Evolutionary conservation across 2,329 filamentous ascomycete genomes (phyloP).

Genomic region (Lachnellula willkommii): DNA sequence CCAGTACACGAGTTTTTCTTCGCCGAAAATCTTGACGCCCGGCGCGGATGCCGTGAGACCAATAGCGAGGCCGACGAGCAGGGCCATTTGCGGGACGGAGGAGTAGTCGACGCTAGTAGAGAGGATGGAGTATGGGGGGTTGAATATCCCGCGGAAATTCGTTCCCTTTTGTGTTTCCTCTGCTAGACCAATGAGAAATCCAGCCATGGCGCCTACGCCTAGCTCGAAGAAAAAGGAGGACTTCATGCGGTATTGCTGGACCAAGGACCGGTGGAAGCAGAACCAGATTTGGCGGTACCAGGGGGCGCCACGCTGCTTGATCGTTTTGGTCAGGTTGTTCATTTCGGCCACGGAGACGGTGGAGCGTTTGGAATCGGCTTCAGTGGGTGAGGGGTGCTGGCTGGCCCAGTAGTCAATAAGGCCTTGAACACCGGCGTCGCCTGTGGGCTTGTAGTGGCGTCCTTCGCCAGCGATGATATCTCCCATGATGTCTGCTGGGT

Average conservation of each 20-base stretch:
- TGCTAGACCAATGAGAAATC: constrained; percentile 50
- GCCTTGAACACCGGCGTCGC: constrained; percentile 43
- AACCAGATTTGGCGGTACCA: constrained; percentile 47
- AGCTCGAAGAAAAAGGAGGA: constrained; percentile 51
- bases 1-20: constrained; percentile 49
- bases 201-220: constrained; percentile 46
- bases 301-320: constrained; percentile 46
- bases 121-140: constrained; percentile 44
- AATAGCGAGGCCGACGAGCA: constrained; percentile 49
- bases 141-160: constrained; percentile 49
- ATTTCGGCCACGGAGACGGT: constrained; percentile 36
- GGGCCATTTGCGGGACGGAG: constrained; percentile 47
- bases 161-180: constrained; percentile 45
- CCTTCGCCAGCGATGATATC: constrained; percentile 58
- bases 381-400: constrained; percentile 23
- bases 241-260: constrained; percentile 51
- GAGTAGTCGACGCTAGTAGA: constrained; percentile 47
- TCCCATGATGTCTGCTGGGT: constrained; percentile 54
- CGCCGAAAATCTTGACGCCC: constrained; percentile 52
- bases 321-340: constrained; percentile 38
- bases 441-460: constrained; percentile 41
- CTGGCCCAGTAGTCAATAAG: constrained; percentile 45
- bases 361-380: constrained; percentile 18
- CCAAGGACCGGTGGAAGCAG: constrained; percentile 46
- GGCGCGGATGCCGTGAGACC: constrained; percentile 50